Conservation (phyloP, 768 basidiomycete genomes). For the Boletus patriciae region DNA sequence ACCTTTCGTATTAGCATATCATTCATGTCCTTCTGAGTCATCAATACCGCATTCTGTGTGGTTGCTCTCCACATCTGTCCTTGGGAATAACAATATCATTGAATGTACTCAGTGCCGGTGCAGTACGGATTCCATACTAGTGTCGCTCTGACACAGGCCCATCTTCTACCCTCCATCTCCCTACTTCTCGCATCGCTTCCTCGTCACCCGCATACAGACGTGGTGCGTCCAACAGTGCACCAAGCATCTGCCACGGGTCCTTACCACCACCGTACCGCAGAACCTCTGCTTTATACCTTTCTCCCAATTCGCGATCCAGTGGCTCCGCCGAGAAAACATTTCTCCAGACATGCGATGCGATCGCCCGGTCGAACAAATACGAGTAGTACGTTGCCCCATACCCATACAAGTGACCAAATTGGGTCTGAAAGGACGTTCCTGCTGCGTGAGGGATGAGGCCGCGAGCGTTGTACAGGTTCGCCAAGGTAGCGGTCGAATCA, state of each 20-base stretch:
- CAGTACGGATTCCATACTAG: conserved; percentile 29
- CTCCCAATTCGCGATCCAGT: conserved; percentile 70
- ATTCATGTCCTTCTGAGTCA: neutral
- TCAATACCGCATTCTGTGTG: neutral
- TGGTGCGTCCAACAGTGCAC: conserved; percentile 61
- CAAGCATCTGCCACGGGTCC: conserved; percentile 94
- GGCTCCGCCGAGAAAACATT: conserved; percentile 71
- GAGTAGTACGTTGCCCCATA: conserved; percentile 99
- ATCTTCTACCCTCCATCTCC: conserved; percentile 83
- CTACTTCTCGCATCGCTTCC: conserved; percentile 86
- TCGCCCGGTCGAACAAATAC: conserved; percentile 94
- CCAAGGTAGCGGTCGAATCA: conserved; percentile 69
- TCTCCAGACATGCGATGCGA: conserved; percentile 89
- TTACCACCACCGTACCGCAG: conserved; percentile 82
- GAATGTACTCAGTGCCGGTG: neutral
- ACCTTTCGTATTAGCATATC: neutral
- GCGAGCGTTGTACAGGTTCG: conserved; percentile 59
- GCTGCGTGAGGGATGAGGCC: conserved; percentile 82
- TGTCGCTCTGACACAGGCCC: conserved; percentile 64
- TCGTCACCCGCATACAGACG: conserved; percentile 71
- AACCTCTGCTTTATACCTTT: conserved; percentile 75
- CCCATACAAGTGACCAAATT: conserved; percentile 93
- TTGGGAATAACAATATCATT: conserved; percentile 1
- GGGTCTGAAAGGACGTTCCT: conserved; percentile 91
- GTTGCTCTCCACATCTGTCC: neutral